phyloP scores from a whole-genome alignment of 371 early-diverging fungal genomes.

The Coemansia sp. region DNA sequence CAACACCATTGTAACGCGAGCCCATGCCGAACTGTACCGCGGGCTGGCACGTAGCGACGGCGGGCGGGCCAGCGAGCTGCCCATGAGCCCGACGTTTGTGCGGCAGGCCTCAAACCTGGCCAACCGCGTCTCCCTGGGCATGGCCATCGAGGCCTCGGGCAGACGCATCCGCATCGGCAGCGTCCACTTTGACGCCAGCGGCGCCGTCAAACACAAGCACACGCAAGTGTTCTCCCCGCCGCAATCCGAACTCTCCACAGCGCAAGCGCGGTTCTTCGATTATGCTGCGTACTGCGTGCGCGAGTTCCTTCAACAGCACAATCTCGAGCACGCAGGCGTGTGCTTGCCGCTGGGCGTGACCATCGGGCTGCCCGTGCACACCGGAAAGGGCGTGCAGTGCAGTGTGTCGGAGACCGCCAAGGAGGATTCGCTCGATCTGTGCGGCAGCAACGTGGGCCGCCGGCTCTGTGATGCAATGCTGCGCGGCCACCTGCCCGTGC shows the following conservation, averaged over 20 bases:
- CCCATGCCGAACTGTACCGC: conserved; percentile 7
- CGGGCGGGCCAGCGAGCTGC: conserved; percentile 6
- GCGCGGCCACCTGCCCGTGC: conserved; percentile 67
- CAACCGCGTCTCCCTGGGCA: conserved; percentile 60
- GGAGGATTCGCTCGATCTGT: conserved; percentile 60
- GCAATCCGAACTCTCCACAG: conserved; percentile 61
- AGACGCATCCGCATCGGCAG: conserved; percentile 87
- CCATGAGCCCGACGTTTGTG: conserved; percentile 18
- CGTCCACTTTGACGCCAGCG: conserved; percentile 67
- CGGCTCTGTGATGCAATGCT: conserved; percentile 76
- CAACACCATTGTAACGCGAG: not conserved
- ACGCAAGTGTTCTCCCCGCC: conserved; percentile 74
- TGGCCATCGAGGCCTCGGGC: conserved; percentile 91
- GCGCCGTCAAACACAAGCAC: conserved; percentile 58
- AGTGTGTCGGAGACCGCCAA: conserved; percentile 87
- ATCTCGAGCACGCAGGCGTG: conserved; percentile 15
- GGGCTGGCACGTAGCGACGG: conserved; percentile 3
- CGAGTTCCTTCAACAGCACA: conserved; percentile 67
- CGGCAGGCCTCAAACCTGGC: conserved; percentile 3
- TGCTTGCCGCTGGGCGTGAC: conserved; percentile 80
- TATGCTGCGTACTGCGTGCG: conserved; percentile 84
- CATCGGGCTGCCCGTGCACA: conserved; percentile 86
- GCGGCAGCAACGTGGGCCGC: conserved; percentile 79
- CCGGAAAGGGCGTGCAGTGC: conserved; percentile 69
- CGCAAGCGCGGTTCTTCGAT: conserved; percentile 56